These are phyloP conservation scores for Syzygium jambos DNA, from an alignment of 345 rosid genomes.

Conservation along the genomic window DNA sequence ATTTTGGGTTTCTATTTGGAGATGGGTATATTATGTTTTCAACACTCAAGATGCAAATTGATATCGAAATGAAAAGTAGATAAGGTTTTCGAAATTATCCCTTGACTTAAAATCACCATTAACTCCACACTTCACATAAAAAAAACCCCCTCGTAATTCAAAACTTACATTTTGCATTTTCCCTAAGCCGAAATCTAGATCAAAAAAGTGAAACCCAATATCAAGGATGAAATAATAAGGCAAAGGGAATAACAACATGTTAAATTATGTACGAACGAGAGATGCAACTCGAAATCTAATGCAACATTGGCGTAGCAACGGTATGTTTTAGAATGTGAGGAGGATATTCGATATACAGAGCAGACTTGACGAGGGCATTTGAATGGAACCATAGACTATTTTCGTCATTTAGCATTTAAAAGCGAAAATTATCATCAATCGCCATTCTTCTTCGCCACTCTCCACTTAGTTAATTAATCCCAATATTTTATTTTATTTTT, in stretches of 20 bases:
- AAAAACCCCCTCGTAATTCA: neutral
- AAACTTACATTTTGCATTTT: neutral
- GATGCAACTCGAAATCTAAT: neutral
- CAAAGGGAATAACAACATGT: neutral
- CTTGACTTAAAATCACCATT: neutral
- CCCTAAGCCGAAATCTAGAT: neutral
- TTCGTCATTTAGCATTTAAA: neutral
- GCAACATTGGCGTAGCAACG: neutral
- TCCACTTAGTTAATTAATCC: neutral
- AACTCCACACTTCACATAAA: neutral
- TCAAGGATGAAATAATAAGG: neutral
- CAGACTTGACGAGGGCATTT: too few relatives aligned
- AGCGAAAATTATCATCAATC: neutral
- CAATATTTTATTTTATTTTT: neutral
- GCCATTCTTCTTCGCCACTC: neutral
- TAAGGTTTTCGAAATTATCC: neutral
- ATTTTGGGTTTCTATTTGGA: neutral
- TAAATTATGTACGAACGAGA: neutral
- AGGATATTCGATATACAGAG: too few relatives aligned
- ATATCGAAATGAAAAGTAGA: neutral
- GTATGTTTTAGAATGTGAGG: neutral
- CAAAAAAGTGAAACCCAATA: neutral
- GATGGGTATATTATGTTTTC: neutral
- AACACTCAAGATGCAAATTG: neutral
- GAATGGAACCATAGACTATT: too few relatives aligned